Evolutionary conservation across 163 green algal genomes (phyloP).

Genomic region (Chloroidium sp.): DNA sequence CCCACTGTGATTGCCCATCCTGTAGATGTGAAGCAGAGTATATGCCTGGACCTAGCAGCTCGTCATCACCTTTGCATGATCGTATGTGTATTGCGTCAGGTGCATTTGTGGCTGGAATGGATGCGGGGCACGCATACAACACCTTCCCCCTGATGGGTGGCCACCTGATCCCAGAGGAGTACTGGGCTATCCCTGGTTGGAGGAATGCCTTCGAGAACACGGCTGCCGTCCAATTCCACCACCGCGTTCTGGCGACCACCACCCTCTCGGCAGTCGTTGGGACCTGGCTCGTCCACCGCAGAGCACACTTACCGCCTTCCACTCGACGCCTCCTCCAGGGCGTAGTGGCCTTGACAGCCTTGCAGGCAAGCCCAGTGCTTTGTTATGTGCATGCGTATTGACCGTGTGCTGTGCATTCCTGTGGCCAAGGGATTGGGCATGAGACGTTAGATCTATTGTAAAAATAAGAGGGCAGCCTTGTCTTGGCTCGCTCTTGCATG

Average conservation of each 20-base stretch:
- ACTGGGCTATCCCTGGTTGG: constrained; percentile 52
- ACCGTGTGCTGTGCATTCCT: too few species aligned
- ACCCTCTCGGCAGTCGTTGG: constrained; percentile 53
- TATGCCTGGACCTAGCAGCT: too few species aligned
- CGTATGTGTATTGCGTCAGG: constrained; percentile 16
- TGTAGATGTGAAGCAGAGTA: too few species aligned
- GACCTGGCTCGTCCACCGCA: constrained; percentile 26
- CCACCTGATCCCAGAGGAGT: constrained; percentile 76
- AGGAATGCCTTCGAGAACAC: constrained; percentile 96
- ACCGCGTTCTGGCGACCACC: constrained; percentile 37
- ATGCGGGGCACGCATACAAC: constrained; percentile 96
- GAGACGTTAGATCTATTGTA: too few species aligned
- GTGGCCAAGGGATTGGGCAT: too few species aligned
- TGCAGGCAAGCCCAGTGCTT: constrained; percentile 36
- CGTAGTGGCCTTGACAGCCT: constrained; percentile 37
- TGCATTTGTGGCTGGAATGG: constrained; percentile 72
- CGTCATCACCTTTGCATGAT: background rate
- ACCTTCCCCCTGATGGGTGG: constrained; percentile 93
- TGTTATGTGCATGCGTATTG: background rate
- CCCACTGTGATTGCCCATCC: too few species aligned
- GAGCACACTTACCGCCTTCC: constrained; percentile 27
- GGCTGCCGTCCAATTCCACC: constrained; percentile 88
- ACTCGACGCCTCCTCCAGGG: constrained; percentile 32
- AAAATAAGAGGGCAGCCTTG: too few species aligned
- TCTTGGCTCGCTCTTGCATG: too few species aligned